Percentiles rank a stretch among this genome's conserved stretches.
These are phyloP conservation scores for Pseudocercospora pini-densiflorae DNA, from an alignment of 2,329 filamentous ascomycete species.

Conservation along the genomic window DNA sequence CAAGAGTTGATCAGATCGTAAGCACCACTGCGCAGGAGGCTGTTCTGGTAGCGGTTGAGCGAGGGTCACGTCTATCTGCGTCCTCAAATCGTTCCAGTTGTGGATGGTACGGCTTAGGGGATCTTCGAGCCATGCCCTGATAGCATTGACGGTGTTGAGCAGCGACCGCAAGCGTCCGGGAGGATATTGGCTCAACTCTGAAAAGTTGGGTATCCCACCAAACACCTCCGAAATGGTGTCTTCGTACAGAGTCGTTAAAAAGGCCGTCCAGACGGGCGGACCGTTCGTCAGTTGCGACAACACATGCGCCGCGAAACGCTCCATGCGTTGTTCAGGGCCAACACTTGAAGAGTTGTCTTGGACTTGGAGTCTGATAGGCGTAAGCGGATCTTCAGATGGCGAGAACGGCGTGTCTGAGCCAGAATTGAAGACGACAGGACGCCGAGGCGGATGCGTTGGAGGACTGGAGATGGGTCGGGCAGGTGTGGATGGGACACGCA, in stretches of 20 bases:
- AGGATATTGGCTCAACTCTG: background rate
- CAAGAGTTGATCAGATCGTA: background rate
- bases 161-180: background rate
- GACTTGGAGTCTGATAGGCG: background rate
- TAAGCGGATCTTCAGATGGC: background rate
- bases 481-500: background rate
- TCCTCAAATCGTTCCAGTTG: background rate
- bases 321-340: background rate
- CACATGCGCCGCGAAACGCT: background rate
- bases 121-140: background rate
- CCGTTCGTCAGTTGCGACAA: background rate
- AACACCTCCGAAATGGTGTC: background rate
- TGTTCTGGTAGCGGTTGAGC: background rate
- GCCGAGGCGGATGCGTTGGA: background rate
- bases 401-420: background rate
- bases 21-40: background rate
- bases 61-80: background rate
- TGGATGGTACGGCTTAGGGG: background rate
- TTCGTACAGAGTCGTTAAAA: background rate
- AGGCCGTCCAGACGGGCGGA: background rate
- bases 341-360: background rate
- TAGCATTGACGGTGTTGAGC: background rate
- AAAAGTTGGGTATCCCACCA: background rate
- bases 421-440: background rate
- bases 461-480: background rate